phyloP scores from a whole-genome alignment of 805 yeast genomes.

The Jamesozyma lodderae region DNA sequence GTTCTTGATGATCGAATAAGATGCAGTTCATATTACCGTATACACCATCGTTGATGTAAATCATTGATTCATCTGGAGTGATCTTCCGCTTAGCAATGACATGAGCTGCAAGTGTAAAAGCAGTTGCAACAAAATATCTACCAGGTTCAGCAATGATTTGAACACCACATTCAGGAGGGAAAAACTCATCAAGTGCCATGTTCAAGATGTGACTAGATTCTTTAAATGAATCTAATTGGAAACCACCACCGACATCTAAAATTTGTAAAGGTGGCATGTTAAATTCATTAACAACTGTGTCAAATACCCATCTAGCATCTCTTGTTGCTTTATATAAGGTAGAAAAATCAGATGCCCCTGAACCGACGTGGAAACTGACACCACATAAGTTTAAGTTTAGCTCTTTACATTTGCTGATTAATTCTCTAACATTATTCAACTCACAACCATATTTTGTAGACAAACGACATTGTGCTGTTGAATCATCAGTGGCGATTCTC shows the following conservation, averaged over 20 bases:
- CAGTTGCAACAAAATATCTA: constrained; percentile 74
- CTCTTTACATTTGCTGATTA: constrained; percentile 54
- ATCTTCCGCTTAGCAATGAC: constrained; percentile 72
- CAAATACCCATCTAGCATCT: constrained; percentile 64
- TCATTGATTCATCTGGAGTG: constrained; percentile 44
- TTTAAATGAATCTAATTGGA: constrained; percentile 53
- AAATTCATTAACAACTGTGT: constrained; percentile 42
- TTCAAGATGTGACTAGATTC: constrained; percentile 51
- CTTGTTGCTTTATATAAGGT: constrained; percentile 61
- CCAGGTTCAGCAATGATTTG: constrained; percentile 88
- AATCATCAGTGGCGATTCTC: constrained; percentile 85
- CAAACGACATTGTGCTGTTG: constrained; percentile 74
- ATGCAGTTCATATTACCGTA: constrained; percentile 94
- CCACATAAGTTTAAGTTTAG: constrained; percentile 64
- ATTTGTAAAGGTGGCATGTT: constrained; percentile 37
- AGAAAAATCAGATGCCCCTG: constrained; percentile 72
- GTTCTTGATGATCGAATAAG: constrained; percentile 82
- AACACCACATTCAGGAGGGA: constrained; percentile 40
- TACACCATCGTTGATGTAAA: constrained; percentile 89
- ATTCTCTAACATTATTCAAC: constrained; percentile 39
- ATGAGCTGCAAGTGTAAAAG: constrained; percentile 76
- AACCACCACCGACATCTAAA: constrained; percentile 93
- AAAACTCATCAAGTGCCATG: constrained; percentile 45
- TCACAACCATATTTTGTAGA: constrained; percentile 86
- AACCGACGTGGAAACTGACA: constrained; percentile 92